A percentile compares a stretch with the other conserved stretches of the same genome.
These are phyloP conservation scores for Yamadazyma takamatsuzukensis DNA, from an alignment of 805 yeast genomes.

Conservation along the genomic window DNA sequence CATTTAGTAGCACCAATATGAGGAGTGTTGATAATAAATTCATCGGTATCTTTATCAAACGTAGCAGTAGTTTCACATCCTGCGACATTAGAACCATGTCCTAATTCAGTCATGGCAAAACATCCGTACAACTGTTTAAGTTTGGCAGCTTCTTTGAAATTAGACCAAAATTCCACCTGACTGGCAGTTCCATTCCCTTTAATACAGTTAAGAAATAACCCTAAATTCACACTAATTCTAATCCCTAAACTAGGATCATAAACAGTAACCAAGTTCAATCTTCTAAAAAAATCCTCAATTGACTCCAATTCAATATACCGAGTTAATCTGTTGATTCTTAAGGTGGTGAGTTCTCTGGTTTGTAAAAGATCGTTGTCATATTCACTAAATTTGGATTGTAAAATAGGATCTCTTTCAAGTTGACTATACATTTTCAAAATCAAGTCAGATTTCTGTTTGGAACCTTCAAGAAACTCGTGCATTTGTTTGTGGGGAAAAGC, in stretches of 20 bases:
- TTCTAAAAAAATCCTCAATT: conserved; percentile 26
- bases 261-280: conserved; percentile 34
- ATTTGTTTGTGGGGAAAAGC: conserved; percentile 26
- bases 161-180: conserved; percentile 37
- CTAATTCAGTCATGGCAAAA: conserved; percentile 90
- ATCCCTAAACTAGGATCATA: conserved; percentile 38
- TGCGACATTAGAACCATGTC: conserved; percentile 93
- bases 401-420: conserved; percentile 37
- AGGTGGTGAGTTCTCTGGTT: conserved; percentile 30
- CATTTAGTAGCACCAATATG: conserved; percentile 92
- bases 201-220: conserved; percentile 36
- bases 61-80: conserved; percentile 91
- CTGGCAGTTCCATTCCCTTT: conserved; percentile 39
- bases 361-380: conserved; percentile 30
- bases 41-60: conserved; percentile 60
- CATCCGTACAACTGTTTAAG: conserved; percentile 62
- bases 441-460: conserved; percentile 25
- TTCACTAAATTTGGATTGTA: conserved; percentile 26
- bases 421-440: conserved; percentile 27
- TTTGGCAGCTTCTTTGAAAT: conserved; percentile 27
- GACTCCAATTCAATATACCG: conserved; percentile 33
- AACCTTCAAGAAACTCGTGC: conserved; percentile 37
- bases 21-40: conserved; percentile 79
- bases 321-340: conserved; percentile 32
- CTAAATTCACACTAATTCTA: conserved; percentile 37